Conservation (phyloP, 2,329 filamentous ascomycete genomes). For the Penicillium sp. region DNA sequence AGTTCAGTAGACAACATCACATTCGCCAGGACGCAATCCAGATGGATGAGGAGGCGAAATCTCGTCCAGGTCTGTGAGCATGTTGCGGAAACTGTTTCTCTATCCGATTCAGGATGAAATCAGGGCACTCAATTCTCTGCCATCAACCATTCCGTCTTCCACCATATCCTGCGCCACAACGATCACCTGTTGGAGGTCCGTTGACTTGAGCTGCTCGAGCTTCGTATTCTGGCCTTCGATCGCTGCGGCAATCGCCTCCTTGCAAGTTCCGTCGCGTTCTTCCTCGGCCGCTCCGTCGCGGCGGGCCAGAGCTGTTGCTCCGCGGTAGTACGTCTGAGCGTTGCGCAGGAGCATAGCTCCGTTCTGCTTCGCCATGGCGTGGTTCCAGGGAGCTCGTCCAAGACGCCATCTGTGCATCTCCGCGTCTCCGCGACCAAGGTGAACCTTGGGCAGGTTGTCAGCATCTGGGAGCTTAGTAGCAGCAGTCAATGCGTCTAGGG, state of each 20-base stretch:
- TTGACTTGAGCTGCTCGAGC: slow-evolving; percentile 40
- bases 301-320: slow-evolving; percentile 47
- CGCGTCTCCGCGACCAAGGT: slow-evolving; percentile 55
- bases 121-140: slow-evolving; percentile 34
- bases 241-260: slow-evolving; percentile 51
- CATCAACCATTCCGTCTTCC: slow-evolving; percentile 52
- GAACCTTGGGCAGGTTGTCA: slow-evolving; percentile 54
- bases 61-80: slow-evolving; percentile 29
- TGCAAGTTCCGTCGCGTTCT: slow-evolving; percentile 47
- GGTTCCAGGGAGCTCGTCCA: slow-evolving; percentile 46
- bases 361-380: slow-evolving; percentile 47
- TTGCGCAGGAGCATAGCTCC: slow-evolving; percentile 53
- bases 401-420: slow-evolving; percentile 57
- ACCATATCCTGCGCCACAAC: slow-evolving; percentile 52
- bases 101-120: slow-evolving; percentile 32
- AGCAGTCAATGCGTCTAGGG: slow-evolving; percentile 51
- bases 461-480: slow-evolving; percentile 54
- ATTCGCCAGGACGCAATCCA: slow-evolving; percentile 45
- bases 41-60: slow-evolving; percentile 46
- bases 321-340: slow-evolving; percentile 59
- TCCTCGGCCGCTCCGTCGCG: slow-evolving; percentile 46
- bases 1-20: slow-evolving; percentile 39
- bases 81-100: slow-evolving; percentile 1
- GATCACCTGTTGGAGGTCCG: slow-evolving; percentile 40
- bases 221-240: slow-evolving; percentile 43